phyloP scores from a whole-genome alignment of 2,329 filamentous ascomycete genomes.

The Xylariaceae sp. region DNA sequence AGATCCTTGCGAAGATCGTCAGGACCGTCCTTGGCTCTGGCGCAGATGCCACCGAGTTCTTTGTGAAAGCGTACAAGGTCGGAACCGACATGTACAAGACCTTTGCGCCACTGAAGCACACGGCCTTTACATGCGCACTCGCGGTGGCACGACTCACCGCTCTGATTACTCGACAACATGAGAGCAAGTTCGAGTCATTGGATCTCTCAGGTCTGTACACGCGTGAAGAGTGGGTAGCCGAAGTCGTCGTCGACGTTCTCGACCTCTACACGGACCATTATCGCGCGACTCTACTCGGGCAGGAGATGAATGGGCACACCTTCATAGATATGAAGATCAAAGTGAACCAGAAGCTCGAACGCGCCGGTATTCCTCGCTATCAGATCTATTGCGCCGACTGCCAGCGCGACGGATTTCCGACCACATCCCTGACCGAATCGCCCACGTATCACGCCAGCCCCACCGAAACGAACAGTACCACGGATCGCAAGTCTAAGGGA shows the following conservation, averaged over 20 bases:
- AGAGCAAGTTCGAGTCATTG: slow-evolving; percentile 47
- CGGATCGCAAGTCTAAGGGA: slow-evolving; percentile 33
- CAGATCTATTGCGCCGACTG: slow-evolving; percentile 54
- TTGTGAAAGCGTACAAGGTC: slow-evolving; percentile 70
- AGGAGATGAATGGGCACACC: slow-evolving; percentile 64
- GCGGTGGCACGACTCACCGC: slow-evolving; percentile 76
- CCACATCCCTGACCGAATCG: slow-evolving; percentile 34
- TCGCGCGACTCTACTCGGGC: slow-evolving; percentile 67
- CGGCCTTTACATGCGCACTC: slow-evolving; percentile 77
- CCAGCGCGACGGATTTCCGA: slow-evolving; percentile 35
- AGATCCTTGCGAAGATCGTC: slow-evolving; percentile 74
- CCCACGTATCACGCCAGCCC: slow-evolving; percentile 37
- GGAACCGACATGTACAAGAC: slow-evolving; percentile 89
- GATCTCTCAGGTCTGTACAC: slow-evolving; percentile 44
- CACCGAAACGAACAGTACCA: slow-evolving; percentile 27
- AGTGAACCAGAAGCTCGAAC: slow-evolving; percentile 75
- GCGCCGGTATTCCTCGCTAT: slow-evolving; percentile 57
- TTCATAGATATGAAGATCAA: slow-evolving; percentile 85
- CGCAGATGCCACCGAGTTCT: slow-evolving; percentile 50
- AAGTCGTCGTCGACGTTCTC: slow-evolving; percentile 84
- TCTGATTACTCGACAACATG: slow-evolving; percentile 55
- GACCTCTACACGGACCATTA: slow-evolving; percentile 88
- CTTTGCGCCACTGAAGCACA: slow-evolving; percentile 86
- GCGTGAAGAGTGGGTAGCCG: slow-evolving; percentile 48
- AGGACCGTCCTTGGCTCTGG: slow-evolving; percentile 46